Percentiles rank a stretch among this genome's conserved stretches.
Conservation (phyloP, 768 basidiomycete species). For the Goffeauzyma gilvescens region DNA sequence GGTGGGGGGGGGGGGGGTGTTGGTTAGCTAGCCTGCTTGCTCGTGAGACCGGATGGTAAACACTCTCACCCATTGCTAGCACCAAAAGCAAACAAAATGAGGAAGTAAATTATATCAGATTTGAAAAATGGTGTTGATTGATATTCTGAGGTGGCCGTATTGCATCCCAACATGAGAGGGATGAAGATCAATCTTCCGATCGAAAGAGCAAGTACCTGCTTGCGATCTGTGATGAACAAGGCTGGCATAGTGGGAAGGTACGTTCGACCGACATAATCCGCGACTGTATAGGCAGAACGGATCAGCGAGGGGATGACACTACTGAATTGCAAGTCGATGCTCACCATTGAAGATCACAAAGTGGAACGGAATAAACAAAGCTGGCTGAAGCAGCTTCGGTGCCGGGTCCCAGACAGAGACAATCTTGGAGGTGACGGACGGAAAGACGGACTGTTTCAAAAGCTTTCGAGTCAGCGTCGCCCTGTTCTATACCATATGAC, state of each 20-base stretch:
- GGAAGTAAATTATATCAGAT: conserved; percentile 59
- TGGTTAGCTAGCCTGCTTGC: not conserved
- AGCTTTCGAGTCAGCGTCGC: not conserved
- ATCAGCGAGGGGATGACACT: not conserved
- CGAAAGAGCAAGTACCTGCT: conserved; percentile 45
- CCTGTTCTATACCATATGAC: too few species aligned
- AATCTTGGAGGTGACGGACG: conserved; percentile 64
- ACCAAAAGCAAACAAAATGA: conserved; percentile 55
- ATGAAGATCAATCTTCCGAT: conserved; percentile 60
- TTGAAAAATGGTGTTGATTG: conserved; percentile 40
- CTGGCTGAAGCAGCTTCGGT: conserved; percentile 23
- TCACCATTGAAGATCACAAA: conserved; percentile 38
- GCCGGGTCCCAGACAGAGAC: conserved; percentile 42
- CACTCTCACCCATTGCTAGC: conserved; percentile 44
- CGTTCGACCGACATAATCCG: conserved; percentile 28
- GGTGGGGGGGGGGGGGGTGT: too few species aligned
- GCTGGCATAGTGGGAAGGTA: conserved; percentile 24
- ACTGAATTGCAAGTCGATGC: not conserved
- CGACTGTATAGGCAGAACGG: conserved; percentile 13
- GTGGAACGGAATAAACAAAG: conserved; percentile 51
- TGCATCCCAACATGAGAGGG: conserved; percentile 74
- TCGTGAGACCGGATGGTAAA: not conserved
- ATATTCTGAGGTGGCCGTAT: conserved; percentile 34
- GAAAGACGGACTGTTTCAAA: conserved; percentile 53
- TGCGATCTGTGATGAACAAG: conserved; percentile 51